A percentile compares a stretch with the other conserved stretches of the same genome.
Conservation (phyloP, 176 grass and related monocot species). For the Oryza coarctata region DNA sequence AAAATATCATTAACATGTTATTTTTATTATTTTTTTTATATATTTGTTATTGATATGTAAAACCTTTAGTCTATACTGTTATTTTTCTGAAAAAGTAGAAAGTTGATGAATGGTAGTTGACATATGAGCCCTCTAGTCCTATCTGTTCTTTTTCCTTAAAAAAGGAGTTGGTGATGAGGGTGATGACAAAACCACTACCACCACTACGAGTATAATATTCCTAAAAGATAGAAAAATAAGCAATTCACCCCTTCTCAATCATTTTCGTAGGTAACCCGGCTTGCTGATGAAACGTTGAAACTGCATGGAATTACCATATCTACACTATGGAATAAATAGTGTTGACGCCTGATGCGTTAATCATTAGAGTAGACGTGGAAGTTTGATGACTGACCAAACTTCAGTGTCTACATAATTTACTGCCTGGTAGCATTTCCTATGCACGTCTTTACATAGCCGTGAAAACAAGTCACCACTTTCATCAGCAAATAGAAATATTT, state of each 20-base stretch:
- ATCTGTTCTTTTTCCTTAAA: no score
- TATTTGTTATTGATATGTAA: no score
- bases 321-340: neutral
- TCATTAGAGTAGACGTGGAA: neutral
- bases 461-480: neutral
- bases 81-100: no score
- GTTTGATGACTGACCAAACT: constrained; percentile 14
- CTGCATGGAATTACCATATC: neutral
- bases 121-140: no score
- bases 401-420: neutral
- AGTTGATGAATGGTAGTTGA: no score
- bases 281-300: neutral
- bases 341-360: no score
- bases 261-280: neutral
- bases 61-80: no score
- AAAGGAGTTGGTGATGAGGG: no score
- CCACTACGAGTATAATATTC: no score
- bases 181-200: no score
- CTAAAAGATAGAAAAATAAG: neutral
- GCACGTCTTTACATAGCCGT: neutral
- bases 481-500: neutral
- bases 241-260: neutral
- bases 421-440: neutral
- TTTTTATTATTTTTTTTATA: no score
- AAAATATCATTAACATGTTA: no score